phyloP scores from a whole-genome alignment of 768 basidiomycete genomes.

The Lactarius trivialis region DNA sequence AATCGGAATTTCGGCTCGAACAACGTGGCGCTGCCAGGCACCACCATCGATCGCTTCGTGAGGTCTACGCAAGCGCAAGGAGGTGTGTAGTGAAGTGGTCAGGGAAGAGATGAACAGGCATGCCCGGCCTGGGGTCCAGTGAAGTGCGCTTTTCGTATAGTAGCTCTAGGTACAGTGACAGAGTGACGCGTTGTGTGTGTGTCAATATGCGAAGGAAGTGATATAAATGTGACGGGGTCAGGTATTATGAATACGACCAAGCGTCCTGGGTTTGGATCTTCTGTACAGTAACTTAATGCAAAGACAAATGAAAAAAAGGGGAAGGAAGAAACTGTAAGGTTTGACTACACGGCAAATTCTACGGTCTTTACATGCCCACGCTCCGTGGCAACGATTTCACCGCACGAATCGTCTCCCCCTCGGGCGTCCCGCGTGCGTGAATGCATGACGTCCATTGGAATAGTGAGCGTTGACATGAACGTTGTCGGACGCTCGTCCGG shows the following conservation, averaged over 20 bases:
- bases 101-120: not conserved
- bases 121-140: not conserved
- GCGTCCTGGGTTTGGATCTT: not conserved
- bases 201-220: not conserved
- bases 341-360: not conserved
- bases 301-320: not conserved
- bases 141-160: not conserved
- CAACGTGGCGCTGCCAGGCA: not conserved
- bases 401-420: not conserved
- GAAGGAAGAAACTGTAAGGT: too few relatives aligned
- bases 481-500: not conserved
- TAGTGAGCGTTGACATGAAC: not conserved
- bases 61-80: not conserved
- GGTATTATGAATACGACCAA: too few relatives aligned
- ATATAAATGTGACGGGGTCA: not conserved
- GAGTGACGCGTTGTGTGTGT: not conserved
- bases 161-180: not conserved
- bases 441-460: not conserved
- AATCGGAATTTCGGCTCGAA: not conserved
- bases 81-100: not conserved
- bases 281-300: not conserved
- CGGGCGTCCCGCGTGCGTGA: not conserved
- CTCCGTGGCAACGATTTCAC: not conserved
- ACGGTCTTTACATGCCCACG: not conserved
- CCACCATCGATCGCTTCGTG: not conserved